phyloP scores from a whole-genome alignment of 495 filamentous ascomycete species.

The Jackrogersella multiformis region DNA sequence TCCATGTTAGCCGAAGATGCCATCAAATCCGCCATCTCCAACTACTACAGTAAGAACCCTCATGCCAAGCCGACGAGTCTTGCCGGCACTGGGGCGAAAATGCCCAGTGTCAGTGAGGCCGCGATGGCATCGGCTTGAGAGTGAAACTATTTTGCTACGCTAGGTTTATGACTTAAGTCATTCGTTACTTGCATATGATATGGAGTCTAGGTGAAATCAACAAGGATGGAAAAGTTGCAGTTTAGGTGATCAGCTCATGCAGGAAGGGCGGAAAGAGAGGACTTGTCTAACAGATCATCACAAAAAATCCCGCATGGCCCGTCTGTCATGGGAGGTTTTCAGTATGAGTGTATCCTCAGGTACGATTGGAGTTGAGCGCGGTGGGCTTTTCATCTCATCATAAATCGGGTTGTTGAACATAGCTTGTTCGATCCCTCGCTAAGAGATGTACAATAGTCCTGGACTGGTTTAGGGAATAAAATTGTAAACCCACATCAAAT shows the following conservation, averaged over 20 bases:
- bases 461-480: constrained; percentile 19
- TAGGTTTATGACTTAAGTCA: constrained; percentile 3
- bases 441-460: constrained; percentile 26
- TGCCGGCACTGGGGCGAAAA: constrained; percentile 70
- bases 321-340: neutral
- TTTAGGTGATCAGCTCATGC: neutral
- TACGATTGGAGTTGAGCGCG: constrained; percentile 17
- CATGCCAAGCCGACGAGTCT: constrained; percentile 76
- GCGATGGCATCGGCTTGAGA: constrained; percentile 30
- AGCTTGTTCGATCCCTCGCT: constrained; percentile 22
- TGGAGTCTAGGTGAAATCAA: constrained; percentile 30
- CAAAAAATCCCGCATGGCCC: neutral
- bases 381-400: constrained; percentile 13
- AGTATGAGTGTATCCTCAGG: neutral
- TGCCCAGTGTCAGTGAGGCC: constrained; percentile 49
- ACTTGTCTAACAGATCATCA: neutral
- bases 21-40: constrained; percentile 98
- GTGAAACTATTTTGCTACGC: neutral
- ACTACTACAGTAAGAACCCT: constrained; percentile 97
- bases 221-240: constrained; percentile 23
- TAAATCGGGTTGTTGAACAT: constrained; percentile 7
- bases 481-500: constrained; percentile 14
- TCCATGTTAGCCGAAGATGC: constrained; percentile 99
- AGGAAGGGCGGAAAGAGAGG: neutral
- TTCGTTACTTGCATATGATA: constrained; percentile 33